Conservation (phyloP, 306 rosid species). For the Vigna trinervia region DNA sequence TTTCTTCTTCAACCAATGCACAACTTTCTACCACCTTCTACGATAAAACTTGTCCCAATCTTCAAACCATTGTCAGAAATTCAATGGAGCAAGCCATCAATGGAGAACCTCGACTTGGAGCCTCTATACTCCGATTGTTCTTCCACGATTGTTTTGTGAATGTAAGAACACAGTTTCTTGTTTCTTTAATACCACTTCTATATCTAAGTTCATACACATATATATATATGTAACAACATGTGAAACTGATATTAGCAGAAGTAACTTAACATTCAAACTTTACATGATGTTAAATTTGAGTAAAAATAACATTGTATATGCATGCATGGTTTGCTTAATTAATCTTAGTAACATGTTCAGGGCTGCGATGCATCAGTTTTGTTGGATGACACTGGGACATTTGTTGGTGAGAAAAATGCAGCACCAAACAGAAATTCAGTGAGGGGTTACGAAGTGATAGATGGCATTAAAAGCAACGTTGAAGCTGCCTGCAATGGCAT, state of each 20-base stretch:
- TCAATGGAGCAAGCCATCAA: slow-evolving; percentile 54
- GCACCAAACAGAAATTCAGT: slow-evolving; percentile 62
- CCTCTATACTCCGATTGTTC: slow-evolving; percentile 84
- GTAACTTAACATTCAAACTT: not conserved
- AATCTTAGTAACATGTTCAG: slow-evolving; percentile 41
- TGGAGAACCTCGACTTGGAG: slow-evolving; percentile 62
- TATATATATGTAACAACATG: too few relatives aligned
- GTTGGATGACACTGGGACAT: slow-evolving; percentile 65
- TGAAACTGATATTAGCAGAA: too few relatives aligned
- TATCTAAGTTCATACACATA: not conserved
- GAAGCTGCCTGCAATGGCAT: slow-evolving; percentile 75
- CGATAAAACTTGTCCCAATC: slow-evolving; percentile 58
- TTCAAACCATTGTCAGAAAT: slow-evolving; percentile 55
- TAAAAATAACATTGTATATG: not conserved
- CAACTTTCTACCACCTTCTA: slow-evolving; percentile 72
- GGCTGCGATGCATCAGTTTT: slow-evolving; percentile 81
- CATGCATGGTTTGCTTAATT: not conserved
- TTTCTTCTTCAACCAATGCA: slow-evolving; percentile 51
- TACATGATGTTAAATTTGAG: not conserved
- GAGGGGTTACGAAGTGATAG: slow-evolving; percentile 81
- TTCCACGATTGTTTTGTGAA: slow-evolving; percentile 92
- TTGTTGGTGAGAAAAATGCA: slow-evolving; percentile 79
- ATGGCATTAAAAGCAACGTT: slow-evolving; percentile 64
- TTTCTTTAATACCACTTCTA: not conserved
- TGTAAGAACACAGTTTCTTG: slow-evolving; percentile 37